Evolutionary conservation across 1,139 yeast genomes (phyloP).

Genomic region (Hyphopichia khmerensis): DNA sequence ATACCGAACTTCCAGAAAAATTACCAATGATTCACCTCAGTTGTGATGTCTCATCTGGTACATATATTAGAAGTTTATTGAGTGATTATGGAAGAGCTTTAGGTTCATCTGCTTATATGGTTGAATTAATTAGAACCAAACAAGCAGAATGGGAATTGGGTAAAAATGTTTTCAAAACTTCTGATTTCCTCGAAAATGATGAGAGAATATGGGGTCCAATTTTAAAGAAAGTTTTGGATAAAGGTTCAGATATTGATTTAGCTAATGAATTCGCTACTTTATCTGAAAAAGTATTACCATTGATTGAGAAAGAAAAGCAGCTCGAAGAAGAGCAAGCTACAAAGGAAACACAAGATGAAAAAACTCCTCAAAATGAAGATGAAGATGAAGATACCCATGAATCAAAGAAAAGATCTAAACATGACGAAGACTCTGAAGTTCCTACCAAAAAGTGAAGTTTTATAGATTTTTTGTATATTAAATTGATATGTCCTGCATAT

Average conservation of each 20-base stretch:
- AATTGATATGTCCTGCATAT: no score
- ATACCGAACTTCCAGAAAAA: constrained; percentile 26
- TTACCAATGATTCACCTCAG: constrained; percentile 70
- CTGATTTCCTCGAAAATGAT: constrained; percentile 59
- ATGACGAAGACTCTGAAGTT: no score
- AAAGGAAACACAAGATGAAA: background rate
- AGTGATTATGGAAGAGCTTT: constrained; percentile 87
- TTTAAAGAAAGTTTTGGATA: constrained; percentile 47
- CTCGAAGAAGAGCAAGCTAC: no score
- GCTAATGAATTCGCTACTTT: constrained; percentile 19
- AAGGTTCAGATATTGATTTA: constrained; percentile 31
- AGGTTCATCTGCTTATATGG: constrained; percentile 88
- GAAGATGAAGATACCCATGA: background rate
- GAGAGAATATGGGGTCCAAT: constrained; percentile 71
- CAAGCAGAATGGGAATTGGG: constrained; percentile 85
- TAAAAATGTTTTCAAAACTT: constrained; percentile 64
- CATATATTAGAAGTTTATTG: constrained; percentile 85
- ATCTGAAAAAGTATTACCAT: constrained; percentile 13
- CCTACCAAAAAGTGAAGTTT: no score
- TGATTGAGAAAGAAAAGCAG: constrained; percentile 9
- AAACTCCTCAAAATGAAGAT: background rate
- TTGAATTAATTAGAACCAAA: constrained; percentile 64
- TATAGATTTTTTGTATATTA: no score
- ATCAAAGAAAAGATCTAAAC: no score
- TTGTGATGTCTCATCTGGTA: constrained; percentile 89